phyloP scores from a whole-genome alignment of 1,284 basidiomycete species.

The Fomitiporia mediterranea region DNA sequence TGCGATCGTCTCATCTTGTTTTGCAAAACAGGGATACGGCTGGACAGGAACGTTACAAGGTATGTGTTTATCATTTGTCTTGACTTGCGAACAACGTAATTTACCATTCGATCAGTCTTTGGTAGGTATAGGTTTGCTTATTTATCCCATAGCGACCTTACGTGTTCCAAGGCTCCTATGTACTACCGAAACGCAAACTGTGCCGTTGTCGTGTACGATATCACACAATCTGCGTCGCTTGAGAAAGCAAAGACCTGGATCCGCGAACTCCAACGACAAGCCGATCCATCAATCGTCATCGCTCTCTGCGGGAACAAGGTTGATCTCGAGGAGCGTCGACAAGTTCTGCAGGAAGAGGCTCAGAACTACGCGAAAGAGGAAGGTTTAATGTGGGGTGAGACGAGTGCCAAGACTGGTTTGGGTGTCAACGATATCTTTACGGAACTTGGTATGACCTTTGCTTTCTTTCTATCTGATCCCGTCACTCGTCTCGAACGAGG shows the following conservation, averaged over 20 bases:
- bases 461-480: conserved; percentile 12
- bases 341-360: conserved; percentile 80
- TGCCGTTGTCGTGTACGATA: conserved; percentile 84
- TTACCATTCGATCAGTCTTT: conserved; percentile 26
- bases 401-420: conserved; percentile 91
- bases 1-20: background rate
- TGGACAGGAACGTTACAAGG: conserved; percentile 91
- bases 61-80: conserved; percentile 33
- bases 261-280: conserved; percentile 93
- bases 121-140: conserved; percentile 23
- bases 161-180: conserved; percentile 73
- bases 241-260: conserved; percentile 98
- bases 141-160: conserved; percentile 18
- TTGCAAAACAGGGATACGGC: conserved; percentile 84
- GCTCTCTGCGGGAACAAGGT: conserved; percentile 95
- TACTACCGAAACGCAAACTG: conserved; percentile 89
- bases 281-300: conserved; percentile 94
- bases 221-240: conserved; percentile 81
- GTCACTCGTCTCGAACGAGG: conserved; percentile 7
- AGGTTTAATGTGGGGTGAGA: conserved; percentile 93
- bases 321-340: conserved; percentile 79
- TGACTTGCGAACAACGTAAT: conserved; percentile 9
- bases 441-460: conserved; percentile 62
- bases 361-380: conserved; percentile 94
- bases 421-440: conserved; percentile 88